Percentiles rank a stretch among this genome's conserved stretches.
Conservation (phyloP, 2,329 filamentous ascomycete species). For the Colletotrichum spaethianum region DNA sequence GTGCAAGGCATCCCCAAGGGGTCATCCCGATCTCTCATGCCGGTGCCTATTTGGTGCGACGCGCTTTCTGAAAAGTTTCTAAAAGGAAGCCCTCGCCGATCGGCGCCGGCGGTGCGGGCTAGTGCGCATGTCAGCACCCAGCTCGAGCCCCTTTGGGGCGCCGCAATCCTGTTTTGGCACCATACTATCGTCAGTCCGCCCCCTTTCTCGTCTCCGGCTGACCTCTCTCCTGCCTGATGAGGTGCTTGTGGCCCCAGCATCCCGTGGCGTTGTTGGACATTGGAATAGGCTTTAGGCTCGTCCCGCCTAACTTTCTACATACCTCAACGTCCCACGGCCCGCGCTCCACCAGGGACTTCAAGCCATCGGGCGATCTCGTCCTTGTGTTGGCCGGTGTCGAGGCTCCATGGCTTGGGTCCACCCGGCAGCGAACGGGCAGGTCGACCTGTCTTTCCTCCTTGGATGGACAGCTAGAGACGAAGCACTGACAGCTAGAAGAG, state of each 20-base stretch:
- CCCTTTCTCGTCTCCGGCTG: background rate
- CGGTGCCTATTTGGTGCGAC: constrained; percentile 18
- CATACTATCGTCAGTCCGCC: background rate
- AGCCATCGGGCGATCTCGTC: background rate
- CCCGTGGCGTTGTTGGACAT: background rate
- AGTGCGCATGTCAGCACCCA: constrained; percentile 21
- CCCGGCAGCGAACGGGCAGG: background rate
- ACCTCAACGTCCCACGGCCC: background rate
- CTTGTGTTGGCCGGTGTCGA: background rate
- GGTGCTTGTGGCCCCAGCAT: background rate
- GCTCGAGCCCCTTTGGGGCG: background rate
- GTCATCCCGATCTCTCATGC: constrained; percentile 3
- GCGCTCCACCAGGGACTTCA: background rate
- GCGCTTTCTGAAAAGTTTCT: background rate
- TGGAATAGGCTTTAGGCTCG: background rate
- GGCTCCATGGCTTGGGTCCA: background rate
- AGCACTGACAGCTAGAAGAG: background rate
- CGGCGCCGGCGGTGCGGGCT: background rate
- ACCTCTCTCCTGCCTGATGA: background rate
- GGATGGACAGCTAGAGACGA: background rate
- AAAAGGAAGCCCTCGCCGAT: constrained; percentile 13
- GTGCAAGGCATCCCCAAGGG: background rate
- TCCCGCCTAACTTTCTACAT: background rate
- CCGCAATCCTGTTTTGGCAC: background rate
- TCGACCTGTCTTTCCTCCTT: background rate